These are phyloP conservation scores for Elongisporangium senticosum DNA, from an alignment of 352 stramenopile genomes.

Conservation along the genomic window DNA sequence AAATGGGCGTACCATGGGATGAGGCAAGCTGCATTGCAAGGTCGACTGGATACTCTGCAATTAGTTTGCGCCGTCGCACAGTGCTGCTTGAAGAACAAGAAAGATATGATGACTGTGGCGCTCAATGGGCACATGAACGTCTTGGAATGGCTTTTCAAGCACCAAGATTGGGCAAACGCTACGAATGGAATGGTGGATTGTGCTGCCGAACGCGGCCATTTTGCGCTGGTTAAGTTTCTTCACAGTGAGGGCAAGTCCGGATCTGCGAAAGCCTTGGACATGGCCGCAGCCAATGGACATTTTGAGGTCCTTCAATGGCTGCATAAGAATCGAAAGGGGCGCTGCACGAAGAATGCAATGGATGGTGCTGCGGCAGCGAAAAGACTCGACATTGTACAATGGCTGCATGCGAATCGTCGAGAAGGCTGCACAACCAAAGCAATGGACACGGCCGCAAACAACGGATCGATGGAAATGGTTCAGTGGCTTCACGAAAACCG, in stretches of 20 bases:
- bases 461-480: conserved; percentile 19
- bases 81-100: too few relatives aligned
- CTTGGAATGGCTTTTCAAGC: too few relatives aligned
- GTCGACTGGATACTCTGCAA: too few relatives aligned
- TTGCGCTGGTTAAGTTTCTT: too few relatives aligned
- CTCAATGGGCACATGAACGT: too few relatives aligned
- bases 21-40: too few relatives aligned
- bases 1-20: too few relatives aligned
- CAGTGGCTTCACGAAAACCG: conserved; percentile 20
- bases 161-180: too few relatives aligned
- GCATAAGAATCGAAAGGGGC: not conserved
- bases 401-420: not conserved
- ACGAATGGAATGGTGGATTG: too few relatives aligned
- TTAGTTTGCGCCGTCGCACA: too few relatives aligned
- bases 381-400: conserved; percentile 2
- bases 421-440: conserved; percentile 2
- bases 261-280: conserved; percentile 1
- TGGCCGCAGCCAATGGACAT: conserved; percentile 23
- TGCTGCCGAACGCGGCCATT: too few relatives aligned
- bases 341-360: conserved; percentile 4
- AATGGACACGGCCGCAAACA: conserved; percentile 1
- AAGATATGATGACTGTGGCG: too few relatives aligned
- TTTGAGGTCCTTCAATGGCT: conserved; percentile 26
- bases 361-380: conserved; percentile 24
- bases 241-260: not conserved